Conservation (phyloP, 306 rosid species). For the Acacia acuminata region DNA sequence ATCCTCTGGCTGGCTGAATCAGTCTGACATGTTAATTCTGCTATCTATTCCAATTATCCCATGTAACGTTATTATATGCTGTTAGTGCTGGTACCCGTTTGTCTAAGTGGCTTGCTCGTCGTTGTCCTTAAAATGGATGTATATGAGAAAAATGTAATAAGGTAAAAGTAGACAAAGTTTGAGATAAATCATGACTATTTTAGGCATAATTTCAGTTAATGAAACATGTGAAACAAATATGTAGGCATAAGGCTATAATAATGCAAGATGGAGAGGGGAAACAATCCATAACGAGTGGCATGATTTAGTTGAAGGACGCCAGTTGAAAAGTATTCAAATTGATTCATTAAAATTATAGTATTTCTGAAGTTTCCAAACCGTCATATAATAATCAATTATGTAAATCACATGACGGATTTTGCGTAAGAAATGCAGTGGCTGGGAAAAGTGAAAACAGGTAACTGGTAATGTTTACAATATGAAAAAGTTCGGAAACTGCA, state of each 20-base stretch:
- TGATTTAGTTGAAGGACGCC: too few species aligned
- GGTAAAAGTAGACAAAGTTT: background rate
- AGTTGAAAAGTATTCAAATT: too few species aligned
- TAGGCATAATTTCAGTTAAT: background rate
- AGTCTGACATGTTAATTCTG: background rate
- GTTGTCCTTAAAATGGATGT: background rate
- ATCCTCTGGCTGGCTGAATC: conserved; percentile 56
- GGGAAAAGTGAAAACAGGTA: too few species aligned
- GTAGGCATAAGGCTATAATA: background rate
- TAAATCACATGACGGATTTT: background rate
- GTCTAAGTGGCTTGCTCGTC: background rate
- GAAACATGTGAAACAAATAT: background rate
- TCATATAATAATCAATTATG: background rate
- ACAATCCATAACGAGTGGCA: too few species aligned
- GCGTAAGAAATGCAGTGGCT: background rate
- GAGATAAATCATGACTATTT: background rate
- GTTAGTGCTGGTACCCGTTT: background rate
- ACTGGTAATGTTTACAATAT: background rate
- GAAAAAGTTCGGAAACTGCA: too few species aligned
- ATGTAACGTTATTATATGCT: background rate
- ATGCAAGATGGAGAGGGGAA: background rate
- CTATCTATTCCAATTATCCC: background rate
- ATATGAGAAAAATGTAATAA: background rate
- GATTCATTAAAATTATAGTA: too few species aligned
- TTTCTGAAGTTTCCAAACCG: too few species aligned